Evolutionary conservation across 1,284 basidiomycete genomes (phyloP).

Genomic region (Austropuccinia psidii): DNA sequence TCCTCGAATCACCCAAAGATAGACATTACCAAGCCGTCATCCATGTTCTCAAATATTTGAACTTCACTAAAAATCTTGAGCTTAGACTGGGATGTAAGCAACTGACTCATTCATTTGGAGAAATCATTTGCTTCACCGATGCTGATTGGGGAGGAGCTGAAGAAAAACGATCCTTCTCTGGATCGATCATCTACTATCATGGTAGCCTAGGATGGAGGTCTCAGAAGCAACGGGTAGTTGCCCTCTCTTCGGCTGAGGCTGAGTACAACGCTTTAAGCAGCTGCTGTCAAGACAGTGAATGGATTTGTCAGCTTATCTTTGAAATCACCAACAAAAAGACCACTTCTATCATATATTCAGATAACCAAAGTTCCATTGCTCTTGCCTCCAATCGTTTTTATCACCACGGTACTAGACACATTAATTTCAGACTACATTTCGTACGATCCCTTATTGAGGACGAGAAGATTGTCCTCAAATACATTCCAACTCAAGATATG

Average conservation of each 20-base stretch:
- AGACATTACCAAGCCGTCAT: not conserved
- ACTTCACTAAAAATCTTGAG: not conserved
- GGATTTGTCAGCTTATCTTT: not conserved
- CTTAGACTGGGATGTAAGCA: not conserved
- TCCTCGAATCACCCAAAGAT: not conserved
- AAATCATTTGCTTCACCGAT: not conserved
- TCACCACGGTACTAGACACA: not conserved
- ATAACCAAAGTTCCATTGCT: not conserved
- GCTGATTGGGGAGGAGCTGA: not conserved
- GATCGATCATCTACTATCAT: not conserved
- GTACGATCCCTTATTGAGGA: too few relatives aligned
- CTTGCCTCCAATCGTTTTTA: not conserved
- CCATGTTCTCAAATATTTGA: not conserved
- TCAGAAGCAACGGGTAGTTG: not conserved
- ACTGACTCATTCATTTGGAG: not conserved
- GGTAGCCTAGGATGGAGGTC: not conserved
- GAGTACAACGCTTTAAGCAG: not conserved
- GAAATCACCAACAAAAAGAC: not conserved
- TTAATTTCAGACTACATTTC: not conserved
- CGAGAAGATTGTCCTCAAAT: too few relatives aligned
- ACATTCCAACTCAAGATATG: too few relatives aligned
- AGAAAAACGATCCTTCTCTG: not conserved
- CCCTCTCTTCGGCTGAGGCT: constrained; percentile 2
- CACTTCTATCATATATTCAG: not conserved
- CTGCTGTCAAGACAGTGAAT: not conserved